Evolutionary conservation across 2,329 filamentous ascomycete species (phyloP), one percentile per base, ranked within the genome.

Genomic region (Botryotinia convoluta): DNA sequence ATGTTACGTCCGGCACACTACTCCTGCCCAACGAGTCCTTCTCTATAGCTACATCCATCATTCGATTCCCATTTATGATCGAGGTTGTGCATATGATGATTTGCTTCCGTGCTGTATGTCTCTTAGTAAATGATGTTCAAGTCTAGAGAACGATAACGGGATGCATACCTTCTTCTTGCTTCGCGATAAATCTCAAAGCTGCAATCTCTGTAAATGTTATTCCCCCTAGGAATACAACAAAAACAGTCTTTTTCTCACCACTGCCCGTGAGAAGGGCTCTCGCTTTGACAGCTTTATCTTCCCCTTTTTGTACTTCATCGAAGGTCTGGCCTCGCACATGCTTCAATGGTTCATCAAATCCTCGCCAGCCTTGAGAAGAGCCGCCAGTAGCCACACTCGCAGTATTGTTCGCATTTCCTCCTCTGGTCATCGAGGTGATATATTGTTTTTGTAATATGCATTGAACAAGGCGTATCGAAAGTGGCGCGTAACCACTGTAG

Each of bases 151-250:
- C 29, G 51, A 64, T 39, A 57, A 14, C 18, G 44, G 45, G 26
- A 59, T 59, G 67, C 76, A 71, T 79, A 90, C 89, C 87, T 86
- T 93, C 88, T 89, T 96, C 91, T 82, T 95, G 91, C 80, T 90
- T 90, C 16, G 93, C 93, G 77, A 99, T 92, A 81, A 97, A 98
- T 72, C 97, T 88, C 80, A 99, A 82, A 32, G 97, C 96, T 59
- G 97, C 94, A 81, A 99, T 95, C 83, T 99, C 96, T 0, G 96
- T 95, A 80, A 97, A 97, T 0, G 94, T 98, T 72, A 99, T 93
- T 2, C 96, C 97, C n/a, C 96, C 96, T 29, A 99, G 85, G 83
- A 98, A 98, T 78, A 98, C 97, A n/a, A 99, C 91, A 80, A 98
- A 93, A 0, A 97, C 92, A 0, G 93, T 95, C 85, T 97, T 97